Evolutionary conservation across 371 early-diverging fungal genomes (phyloP).

Genomic region (Syncephalis fuscata): DNA sequence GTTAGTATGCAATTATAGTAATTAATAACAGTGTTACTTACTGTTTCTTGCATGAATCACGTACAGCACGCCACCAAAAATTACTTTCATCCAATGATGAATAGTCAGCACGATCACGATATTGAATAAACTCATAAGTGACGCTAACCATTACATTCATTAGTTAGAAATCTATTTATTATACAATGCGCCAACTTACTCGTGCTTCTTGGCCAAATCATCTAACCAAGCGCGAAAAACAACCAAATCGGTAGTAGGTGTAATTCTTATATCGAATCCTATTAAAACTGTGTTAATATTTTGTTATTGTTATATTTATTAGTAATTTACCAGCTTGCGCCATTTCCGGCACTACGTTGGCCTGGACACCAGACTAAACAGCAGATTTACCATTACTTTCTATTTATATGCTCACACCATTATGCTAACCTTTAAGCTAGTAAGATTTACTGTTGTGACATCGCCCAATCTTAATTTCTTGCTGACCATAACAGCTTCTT

Average conservation of each 20-base stretch:
- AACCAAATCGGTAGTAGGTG: conserved; percentile 33
- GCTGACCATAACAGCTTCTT: conserved; percentile 24
- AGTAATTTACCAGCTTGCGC: conserved; percentile 20
- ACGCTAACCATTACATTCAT: neutral
- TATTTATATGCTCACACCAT: no score
- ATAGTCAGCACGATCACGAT: neutral
- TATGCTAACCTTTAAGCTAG: conserved; percentile 33
- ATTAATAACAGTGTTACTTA: neutral
- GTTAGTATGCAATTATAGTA: neutral
- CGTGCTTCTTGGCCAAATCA: neutral
- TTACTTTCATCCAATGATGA: neutral
- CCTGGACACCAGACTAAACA: conserved; percentile 29
- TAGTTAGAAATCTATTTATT: neutral
- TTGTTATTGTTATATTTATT: neutral
- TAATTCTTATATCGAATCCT: conserved; percentile 49
- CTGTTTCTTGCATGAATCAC: neutral
- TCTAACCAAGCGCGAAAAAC: conserved; percentile 31
- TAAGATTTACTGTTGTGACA: conserved; percentile 60
- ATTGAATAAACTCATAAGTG: neutral
- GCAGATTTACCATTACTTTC: no score
- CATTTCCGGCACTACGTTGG: conserved; percentile 49
- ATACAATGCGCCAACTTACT: neutral
- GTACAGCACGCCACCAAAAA: conserved; percentile 2
- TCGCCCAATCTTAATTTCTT: conserved; percentile 40
- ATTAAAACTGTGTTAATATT: no score